These are phyloP conservation scores for Prunus campanulata DNA, from an alignment of 306 rosid species.

Conservation along the genomic window DNA sequence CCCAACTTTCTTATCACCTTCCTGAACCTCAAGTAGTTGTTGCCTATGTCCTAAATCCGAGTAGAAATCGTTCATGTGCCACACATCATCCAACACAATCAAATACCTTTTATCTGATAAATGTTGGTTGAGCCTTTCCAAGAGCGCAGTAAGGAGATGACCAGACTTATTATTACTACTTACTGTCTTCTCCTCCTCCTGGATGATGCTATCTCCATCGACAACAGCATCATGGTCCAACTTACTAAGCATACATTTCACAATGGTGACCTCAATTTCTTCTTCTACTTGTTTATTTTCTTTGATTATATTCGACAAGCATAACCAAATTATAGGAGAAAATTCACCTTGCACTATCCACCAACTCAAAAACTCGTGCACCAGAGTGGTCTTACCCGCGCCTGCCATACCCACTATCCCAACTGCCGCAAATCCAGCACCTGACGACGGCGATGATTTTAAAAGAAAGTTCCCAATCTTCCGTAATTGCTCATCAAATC, in stretches of 20 bases:
- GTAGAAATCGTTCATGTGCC: background rate
- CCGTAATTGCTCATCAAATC: background rate
- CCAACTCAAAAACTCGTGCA: background rate
- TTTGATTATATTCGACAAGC: background rate
- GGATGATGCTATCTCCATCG: background rate
- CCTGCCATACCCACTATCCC: slow-evolving; percentile 25
- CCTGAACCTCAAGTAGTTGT: too few species aligned
- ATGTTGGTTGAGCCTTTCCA: background rate
- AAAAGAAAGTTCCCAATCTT: background rate
- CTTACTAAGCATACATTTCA: background rate
- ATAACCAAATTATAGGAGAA: background rate
- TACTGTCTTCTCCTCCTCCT: background rate
- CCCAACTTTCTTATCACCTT: too few species aligned
- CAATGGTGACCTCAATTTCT: background rate
- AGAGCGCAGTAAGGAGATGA: background rate
- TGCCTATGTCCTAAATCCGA: too few species aligned
- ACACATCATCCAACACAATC: slow-evolving; percentile 11
- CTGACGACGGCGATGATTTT: background rate
- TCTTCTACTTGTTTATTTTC: too few species aligned
- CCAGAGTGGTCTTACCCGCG: slow-evolving; percentile 11
- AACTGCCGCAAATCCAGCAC: background rate
- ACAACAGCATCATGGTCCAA: background rate
- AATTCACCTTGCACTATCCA: background rate
- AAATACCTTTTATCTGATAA: background rate
- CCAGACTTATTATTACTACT: too few species aligned